Base-by-base conservation (phyloP, 495 filamentous ascomycete species). In the Opeltia flavorubescens region DNA sequence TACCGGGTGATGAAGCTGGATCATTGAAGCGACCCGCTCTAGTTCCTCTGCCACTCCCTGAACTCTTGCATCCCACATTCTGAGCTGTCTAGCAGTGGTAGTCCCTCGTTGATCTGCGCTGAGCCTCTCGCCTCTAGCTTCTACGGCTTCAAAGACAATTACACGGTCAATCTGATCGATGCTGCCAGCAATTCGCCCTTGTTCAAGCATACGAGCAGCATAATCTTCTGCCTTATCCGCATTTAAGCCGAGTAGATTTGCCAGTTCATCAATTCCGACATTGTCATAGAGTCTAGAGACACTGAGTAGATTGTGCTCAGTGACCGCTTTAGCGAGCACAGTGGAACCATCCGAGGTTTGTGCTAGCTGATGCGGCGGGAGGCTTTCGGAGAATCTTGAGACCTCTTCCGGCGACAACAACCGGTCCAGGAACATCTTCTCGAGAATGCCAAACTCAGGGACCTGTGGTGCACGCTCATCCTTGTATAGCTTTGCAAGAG, bases 401-500 rank as follows among this genome's bases (percentile, higher is more conserved):
- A 95, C 87, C 62, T 98, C 91, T 17, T 74, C 76, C 2, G 81
- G 75, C 6, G 71, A 74, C 12, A 98, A 70, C 3, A 98, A 68
- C 4, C 91, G 77, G 62, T 96, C 87, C 24, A 98, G 74, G 60
- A 94, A 93, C 77, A 98, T 95, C 67, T 96, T 96, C 69, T 96
- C 93, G 18, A 98, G 68, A 44, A 98, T 95, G 34, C 75, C 70
- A 56, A 83, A 89, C 60, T 95, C 86, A 5, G 82, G 77, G 2
- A 89, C 74, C 38, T 77, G 74, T 2, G 74, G 65, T 0, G 85
- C 75, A 17, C 91, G 78, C 39, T 96, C 93, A 58, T 98, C 91
- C 62, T 95, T 95, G 71, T 95, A 95, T 5, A 98, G 67, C 46
- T 80, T 80, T 2, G 78, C 84, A 6, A 98, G 70, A 6, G 75